Conservation (phyloP, 2,329 filamentous ascomycete species). For the Cytospora piceicola region DNA sequence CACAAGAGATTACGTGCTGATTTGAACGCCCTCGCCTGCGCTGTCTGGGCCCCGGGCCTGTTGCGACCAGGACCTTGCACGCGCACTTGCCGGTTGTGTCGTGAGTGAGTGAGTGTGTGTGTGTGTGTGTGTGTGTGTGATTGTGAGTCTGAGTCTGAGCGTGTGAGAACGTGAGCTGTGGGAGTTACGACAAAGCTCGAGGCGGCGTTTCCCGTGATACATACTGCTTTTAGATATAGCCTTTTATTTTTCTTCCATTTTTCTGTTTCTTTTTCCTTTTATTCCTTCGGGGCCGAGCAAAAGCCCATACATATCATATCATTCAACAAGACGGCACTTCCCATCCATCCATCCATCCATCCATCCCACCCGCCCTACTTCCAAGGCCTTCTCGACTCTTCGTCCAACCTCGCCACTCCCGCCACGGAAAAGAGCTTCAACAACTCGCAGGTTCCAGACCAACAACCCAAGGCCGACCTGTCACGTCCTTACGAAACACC, state of each 20-base stretch:
- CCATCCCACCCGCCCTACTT: not conserved
- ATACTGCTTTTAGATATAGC: not conserved
- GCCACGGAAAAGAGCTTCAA: not conserved
- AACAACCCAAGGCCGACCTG: not conserved
- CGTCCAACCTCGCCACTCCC: not conserved
- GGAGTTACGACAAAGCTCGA: not conserved
- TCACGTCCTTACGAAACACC: not conserved
- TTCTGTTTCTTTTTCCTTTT: too few relatives aligned
- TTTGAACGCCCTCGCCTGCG: conserved; percentile 23
- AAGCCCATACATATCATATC: not conserved
- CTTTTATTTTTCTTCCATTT: not conserved
- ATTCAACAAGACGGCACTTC: not conserved
- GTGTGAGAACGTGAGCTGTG: not conserved
- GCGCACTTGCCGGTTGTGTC: not conserved
- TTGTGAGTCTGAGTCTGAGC: not conserved
- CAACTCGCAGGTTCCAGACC: not conserved
- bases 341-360: not conserved
- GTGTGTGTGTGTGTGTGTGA: not conserved
- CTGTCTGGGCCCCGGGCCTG: not conserved
- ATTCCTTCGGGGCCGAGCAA: conserved; percentile 12
- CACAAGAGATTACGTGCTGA: conserved; percentile 28
- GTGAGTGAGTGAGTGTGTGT: not conserved
- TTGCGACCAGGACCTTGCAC: not conserved
- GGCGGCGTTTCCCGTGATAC: conserved; percentile 1
- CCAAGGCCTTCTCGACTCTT: conserved; percentile 2